Percentiles rank a stretch among this genome's conserved stretches.
Conservation (phyloP, 305 asterid genomes). For the Fraxinus xanthoxyloides region DNA sequence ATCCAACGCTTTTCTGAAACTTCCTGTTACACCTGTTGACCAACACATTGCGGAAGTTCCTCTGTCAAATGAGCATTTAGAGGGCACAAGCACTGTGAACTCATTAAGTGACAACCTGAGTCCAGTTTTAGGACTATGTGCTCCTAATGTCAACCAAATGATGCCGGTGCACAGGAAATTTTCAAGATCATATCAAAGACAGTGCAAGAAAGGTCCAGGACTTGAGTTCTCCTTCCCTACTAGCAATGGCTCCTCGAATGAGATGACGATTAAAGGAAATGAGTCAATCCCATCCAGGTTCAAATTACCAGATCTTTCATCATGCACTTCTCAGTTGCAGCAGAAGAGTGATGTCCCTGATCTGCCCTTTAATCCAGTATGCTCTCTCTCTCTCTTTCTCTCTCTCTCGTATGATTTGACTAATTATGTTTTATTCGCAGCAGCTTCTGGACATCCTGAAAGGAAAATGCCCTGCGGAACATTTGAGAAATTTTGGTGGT, state of each 20-base stretch:
- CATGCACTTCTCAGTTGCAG: conserved; percentile 12
- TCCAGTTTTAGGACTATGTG: conserved; percentile 86
- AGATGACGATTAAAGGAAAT: not conserved
- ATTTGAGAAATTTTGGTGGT: conserved; percentile 38
- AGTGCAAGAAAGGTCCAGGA: not conserved
- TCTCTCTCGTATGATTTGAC: conserved; percentile 8
- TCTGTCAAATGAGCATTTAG: conserved; percentile 37
- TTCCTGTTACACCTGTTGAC: conserved; percentile 29
- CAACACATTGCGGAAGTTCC: conserved; percentile 24
- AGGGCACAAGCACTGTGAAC: conserved; percentile 36
- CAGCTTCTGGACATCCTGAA: conserved; percentile 37
- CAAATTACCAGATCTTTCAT: not conserved
- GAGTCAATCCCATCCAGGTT: not conserved
- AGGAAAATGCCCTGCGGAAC: conserved; percentile 60
- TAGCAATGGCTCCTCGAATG: not conserved
- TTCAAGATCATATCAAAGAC: conserved; percentile 6
- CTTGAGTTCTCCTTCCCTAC: not conserved
- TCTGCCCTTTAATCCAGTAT: conserved; percentile 34
- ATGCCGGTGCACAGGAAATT: conserved; percentile 28
- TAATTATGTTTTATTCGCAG: conserved; percentile 44
- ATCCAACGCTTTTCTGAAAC: conserved; percentile 26
- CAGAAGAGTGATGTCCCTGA: not conserved
- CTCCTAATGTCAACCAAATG: conserved; percentile 72
- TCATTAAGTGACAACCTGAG: conserved; percentile 38
- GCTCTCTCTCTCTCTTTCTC: not conserved